A percentile compares a stretch with the other conserved stretches of the same genome.
Conservation (phyloP, 495 filamentous ascomycete genomes). For the Pyronema domesticum region DNA sequence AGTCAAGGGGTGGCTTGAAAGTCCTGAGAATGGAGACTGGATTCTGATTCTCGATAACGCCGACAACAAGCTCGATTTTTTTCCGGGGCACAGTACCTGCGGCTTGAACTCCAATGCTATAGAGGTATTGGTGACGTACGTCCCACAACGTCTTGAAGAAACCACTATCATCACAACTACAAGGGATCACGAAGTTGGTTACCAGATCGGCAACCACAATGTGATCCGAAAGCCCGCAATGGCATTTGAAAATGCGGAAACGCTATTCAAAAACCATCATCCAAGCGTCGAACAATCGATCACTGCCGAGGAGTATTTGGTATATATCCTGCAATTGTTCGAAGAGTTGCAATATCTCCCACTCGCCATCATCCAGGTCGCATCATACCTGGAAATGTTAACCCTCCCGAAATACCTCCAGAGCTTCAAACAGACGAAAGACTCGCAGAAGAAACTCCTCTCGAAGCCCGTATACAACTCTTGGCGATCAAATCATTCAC, state of each 20-base stretch:
- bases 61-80: slow-evolving; percentile 9
- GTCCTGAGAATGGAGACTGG: slow-evolving; percentile 8
- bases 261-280: not conserved
- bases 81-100: not conserved
- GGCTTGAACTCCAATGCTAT: not conserved
- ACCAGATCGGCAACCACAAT: not conserved
- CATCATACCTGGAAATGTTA: slow-evolving; percentile 2
- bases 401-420: not conserved
- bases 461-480: slow-evolving; percentile 10
- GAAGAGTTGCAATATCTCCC: slow-evolving; percentile 8
- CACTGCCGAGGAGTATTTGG: slow-evolving; percentile 3
- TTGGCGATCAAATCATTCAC: no score
- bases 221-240: not conserved
- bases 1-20: slow-evolving; percentile 13
- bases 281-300: not conserved
- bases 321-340: slow-evolving; percentile 3
- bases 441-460: slow-evolving; percentile 5
- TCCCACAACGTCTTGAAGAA: slow-evolving; percentile 13
- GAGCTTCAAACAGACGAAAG: not conserved
- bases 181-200: slow-evolving; percentile 16
- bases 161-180: slow-evolving; percentile 24
- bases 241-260: not conserved
- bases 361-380: slow-evolving; percentile 9
- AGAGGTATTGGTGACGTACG: slow-evolving; percentile 3
- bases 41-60: slow-evolving; percentile 14